Evolutionary conservation across 2,329 filamentous ascomycete genomes (phyloP).

Genomic region (Colletotrichum kahawae): DNA sequence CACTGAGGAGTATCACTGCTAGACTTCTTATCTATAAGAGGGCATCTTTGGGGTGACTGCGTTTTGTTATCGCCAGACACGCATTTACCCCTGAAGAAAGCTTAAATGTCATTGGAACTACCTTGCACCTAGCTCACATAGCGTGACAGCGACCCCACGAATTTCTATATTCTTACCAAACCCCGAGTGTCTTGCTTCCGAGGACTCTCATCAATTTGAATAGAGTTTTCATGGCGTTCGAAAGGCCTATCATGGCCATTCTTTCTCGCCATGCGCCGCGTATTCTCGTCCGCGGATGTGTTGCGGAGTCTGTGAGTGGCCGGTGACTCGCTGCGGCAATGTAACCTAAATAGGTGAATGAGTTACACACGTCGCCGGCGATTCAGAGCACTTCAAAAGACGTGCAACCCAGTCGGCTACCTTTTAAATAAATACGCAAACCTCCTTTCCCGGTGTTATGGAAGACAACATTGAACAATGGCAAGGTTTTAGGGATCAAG

Average conservation of each 20-base stretch:
- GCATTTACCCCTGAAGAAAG: neutral
- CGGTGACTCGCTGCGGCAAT: neutral
- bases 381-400: neutral
- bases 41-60: neutral
- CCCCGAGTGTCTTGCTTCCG: neutral
- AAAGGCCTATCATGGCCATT: neutral
- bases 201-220: neutral
- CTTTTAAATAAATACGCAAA: neutral
- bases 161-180: neutral
- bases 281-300: neutral
- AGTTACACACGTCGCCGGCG: neutral
- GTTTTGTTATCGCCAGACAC: neutral
- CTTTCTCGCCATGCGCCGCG: neutral
- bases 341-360: neutral
- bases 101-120: neutral
- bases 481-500: neutral
- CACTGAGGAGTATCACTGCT: neutral
- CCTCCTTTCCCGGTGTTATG: neutral
- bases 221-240: neutral
- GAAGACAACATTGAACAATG: neutral
- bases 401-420: neutral
- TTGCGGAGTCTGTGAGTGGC: neutral
- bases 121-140: neutral
- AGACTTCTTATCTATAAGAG: neutral
- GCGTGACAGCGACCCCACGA: neutral